A percentile compares a stretch with the other conserved stretches of the same genome.
These are phyloP conservation scores for Colletotrichum phormii DNA, from an alignment of 2,329 filamentous ascomycete genomes.

Conservation along the genomic window DNA sequence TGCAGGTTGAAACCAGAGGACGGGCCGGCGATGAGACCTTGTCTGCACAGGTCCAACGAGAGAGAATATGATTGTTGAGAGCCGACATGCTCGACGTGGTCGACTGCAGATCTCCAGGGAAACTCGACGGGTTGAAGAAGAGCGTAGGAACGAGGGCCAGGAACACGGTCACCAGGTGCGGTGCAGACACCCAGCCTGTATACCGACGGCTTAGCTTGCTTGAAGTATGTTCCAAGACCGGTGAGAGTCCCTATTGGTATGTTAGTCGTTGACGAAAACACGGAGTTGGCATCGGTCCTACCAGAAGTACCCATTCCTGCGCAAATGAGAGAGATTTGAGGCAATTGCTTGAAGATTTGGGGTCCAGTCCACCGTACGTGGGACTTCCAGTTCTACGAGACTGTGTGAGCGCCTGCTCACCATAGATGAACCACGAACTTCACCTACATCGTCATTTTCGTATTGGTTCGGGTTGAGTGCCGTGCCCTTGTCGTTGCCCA, in stretches of 20 bases:
- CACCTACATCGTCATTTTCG: slow-evolving; percentile 57
- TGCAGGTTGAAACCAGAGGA: slow-evolving; percentile 70
- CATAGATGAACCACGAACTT: too few relatives aligned
- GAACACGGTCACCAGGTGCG: slow-evolving; percentile 66
- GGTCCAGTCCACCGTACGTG: slow-evolving; percentile 70
- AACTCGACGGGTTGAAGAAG: slow-evolving; percentile 64
- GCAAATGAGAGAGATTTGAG: slow-evolving; percentile 67
- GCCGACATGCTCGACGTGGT: slow-evolving; percentile 66
- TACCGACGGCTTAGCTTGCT: slow-evolving; percentile 60
- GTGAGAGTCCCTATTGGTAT: slow-evolving; percentile 54
- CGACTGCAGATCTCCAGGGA: slow-evolving; percentile 67
- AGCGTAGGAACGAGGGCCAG: slow-evolving; percentile 66
- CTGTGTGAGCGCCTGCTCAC: neutral
- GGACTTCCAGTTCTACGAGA: slow-evolving; percentile 60
- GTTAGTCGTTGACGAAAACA: neutral
- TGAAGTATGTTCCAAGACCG: slow-evolving; percentile 62
- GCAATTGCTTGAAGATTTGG: slow-evolving; percentile 67
- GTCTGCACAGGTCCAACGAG: slow-evolving; percentile 65
- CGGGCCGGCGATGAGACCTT: slow-evolving; percentile 70
- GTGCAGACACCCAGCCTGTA: slow-evolving; percentile 64
- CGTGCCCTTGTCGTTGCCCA: slow-evolving; percentile 54
- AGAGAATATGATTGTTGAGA: slow-evolving; percentile 64
- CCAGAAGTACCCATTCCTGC: slow-evolving; percentile 69
- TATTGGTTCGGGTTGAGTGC: slow-evolving; percentile 68
- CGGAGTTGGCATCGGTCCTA: slow-evolving; percentile 37